Evolutionary conservation across 2,329 filamentous ascomycete species (phyloP), one percentile per base, ranked within the genome.

Genomic region (Pseudonectria buxi): DNA sequence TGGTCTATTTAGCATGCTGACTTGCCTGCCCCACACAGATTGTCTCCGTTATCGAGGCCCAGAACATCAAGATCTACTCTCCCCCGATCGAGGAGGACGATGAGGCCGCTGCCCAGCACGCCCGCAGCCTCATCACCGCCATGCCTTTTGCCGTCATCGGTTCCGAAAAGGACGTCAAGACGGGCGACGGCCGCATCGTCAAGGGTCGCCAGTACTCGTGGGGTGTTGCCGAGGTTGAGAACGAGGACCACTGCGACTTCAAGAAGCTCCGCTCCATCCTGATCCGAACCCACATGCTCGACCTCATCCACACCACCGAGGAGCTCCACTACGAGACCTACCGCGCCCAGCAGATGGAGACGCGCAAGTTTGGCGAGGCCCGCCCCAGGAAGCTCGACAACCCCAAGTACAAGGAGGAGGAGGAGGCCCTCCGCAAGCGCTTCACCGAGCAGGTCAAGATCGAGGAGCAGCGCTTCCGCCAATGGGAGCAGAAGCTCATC

Each of bases 391-490:
- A 98, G 79, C 76, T 98, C 55, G 92, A 98, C 72, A 98, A 98
- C 76, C 92, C 92, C 70, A 98, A 98, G 76, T 98, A 96, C 79
- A 98, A 98, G 80, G 92, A 98, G 66, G 92, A 98, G 69, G 92
- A 98, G 63, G 92, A 98, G 76, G 86, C 86, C 44, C 81, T 98
- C 49, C 83, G 92, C 69, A 98, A 98, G 81, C 81, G 94, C 54
- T 98, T 98, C 71, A 98, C 92, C 53, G 92, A 98, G 73, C 92
- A 98, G 68, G 92, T 98, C 74, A 98, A 98, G 86, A 86, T 98
- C 58, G 94, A 98, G 74, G 92, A 98, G 72, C 88, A 95, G 72
- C 82, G 92, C 50, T 98, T 98, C 82, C 81, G 94, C 67, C 85
- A 94, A 70, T 98, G 92, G 92, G 92, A 98, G 73, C 92, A 98